Base-by-base conservation (phyloP, 768 basidiomycete species). In the Suillus brevipes region DNA sequence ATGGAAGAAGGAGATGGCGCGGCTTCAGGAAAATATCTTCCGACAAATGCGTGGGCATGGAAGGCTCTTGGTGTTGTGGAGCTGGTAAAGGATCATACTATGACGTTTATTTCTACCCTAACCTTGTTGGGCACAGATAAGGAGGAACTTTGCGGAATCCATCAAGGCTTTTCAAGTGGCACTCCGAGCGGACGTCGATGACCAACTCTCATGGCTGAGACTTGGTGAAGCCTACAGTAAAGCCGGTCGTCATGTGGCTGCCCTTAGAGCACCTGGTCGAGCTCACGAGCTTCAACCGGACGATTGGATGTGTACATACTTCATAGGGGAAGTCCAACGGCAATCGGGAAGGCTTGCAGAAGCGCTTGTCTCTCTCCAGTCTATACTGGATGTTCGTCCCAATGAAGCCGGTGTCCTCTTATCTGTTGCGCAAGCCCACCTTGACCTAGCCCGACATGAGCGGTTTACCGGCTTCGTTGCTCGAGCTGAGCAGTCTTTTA, bases 31-130 rank as follows among this genome's bases (percentile, higher is more conserved):
- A 80, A 85, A 69, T 89, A 89, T 73, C 80, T 87, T 50, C 90
- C 92, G 0, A 87, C 87, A 43, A 95, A 97, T 70, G 85, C 90
- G 9, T 99, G 97, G 97, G 97, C 97, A 4, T 99, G 97, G 96
- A 98, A 97, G 77, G 96, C 95, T 25, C 78, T 94, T 42, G 97
- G 95, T 1, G 87, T 94, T 0, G 95, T 95, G 2, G 95, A 96
- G 74, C 79, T 96, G 78, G 97, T 95, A 71, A 76, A 90, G 10
- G 25, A 59, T 28, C 16, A 12, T 42, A 8, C 16, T 31, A 79
- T 52, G 25, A 25, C 18, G 57, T 40, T 57, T 61, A 69, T 67
- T 36, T 23, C 18, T 8, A 34, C 49, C 14, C 25, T 62, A 52
- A n/a, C 14, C 34, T 8, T 66, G 61, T 53, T 49, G 14, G 63